Base-by-base conservation (phyloP, 345 rosid genomes). In the Heritiera fomes region DNA sequence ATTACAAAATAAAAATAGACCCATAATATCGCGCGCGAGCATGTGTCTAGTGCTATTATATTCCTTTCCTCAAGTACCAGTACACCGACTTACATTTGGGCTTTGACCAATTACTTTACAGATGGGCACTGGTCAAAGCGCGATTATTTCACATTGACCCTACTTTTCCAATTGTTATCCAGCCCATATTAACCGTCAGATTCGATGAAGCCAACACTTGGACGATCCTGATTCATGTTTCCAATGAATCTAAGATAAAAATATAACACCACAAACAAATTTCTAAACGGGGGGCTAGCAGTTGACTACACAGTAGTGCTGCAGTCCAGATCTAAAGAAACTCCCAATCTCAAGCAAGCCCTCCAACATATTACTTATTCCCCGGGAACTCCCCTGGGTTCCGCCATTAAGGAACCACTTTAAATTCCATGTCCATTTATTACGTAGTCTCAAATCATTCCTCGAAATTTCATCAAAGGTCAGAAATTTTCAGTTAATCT, bases 351-450 rank as follows among this genome's bases (percentile, higher is more conserved):
- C n/a, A 45, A 69, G 73, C 30, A 69, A 69, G 12, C 30, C 14
- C 30, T 7, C 15, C 46, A 3, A 8, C 70, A 46, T 10, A 17
- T 52, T 47, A 18, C 30, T 43, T 47, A 75, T 47, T 75, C 46
- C 38, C 71, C 46, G 18, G 66, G 12, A 74, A 40, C 66, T 41
- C 67, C 55, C 67, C 66, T 41, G 9, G 64, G 6, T 62, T 75
- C 71, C 71, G 61, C 78, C 78, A 76, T 76, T 76, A 63, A 76
- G 63, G 72, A 38, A 64, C 71, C 32, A 30, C 70, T 62, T 62
- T 18, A 47, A 62, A 28, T 46, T 30, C 45, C 17, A 12, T 11
- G 40, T 75, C 50, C 20, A 32, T 53, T 34, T 38, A 23, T 75
- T 32, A 20, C 59, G 28, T 20, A 15, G 15, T 28, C 55, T 64